Percentiles rank a stretch among this genome's conserved stretches.
Evolutionary conservation across 2,329 filamentous ascomycete species (phyloP).

Genomic region (Teratosphaeria gauchensis): DNA sequence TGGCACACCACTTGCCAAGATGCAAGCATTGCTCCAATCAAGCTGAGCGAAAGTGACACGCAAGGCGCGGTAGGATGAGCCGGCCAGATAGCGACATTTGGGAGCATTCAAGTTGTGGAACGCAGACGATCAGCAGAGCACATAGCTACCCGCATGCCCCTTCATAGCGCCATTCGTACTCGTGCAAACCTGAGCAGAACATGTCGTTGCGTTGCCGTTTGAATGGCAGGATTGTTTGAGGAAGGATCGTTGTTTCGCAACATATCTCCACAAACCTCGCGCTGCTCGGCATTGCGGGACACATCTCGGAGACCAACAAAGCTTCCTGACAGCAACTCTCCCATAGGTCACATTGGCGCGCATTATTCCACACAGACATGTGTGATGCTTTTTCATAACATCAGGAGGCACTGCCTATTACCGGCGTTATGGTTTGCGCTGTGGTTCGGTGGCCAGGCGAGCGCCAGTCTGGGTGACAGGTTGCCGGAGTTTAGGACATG

Average conservation of each 20-base stretch:
- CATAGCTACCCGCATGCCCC: too few species aligned
- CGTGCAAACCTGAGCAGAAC: too few species aligned
- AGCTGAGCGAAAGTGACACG: background rate
- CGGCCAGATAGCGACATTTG: background rate
- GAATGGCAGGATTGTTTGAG: too few species aligned
- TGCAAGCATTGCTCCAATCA: background rate
- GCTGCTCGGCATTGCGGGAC: background rate
- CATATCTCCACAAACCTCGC: too few species aligned
- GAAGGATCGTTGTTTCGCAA: too few species aligned
- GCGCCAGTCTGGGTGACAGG: conserved; percentile 72
- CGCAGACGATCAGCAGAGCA: too few species aligned
- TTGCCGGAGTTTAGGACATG: conserved; percentile 83
- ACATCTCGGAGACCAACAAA: background rate
- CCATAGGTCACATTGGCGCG: background rate
- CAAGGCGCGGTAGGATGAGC: background rate
- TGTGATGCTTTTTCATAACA: conserved; percentile 15
- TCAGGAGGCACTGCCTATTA: conserved; percentile 13
- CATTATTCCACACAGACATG: conserved; percentile 12
- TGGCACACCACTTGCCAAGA: background rate
- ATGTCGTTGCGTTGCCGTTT: too few species aligned
- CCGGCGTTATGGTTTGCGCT: conserved; percentile 7
- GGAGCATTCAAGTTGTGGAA: too few species aligned
- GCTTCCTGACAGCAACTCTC: background rate
- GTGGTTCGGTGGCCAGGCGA: conserved; percentile 19
- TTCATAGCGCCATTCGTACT: too few species aligned